These are phyloP conservation scores for Collybiopsis confluens DNA, from an alignment of 768 basidiomycete genomes.

Conservation along the genomic window DNA sequence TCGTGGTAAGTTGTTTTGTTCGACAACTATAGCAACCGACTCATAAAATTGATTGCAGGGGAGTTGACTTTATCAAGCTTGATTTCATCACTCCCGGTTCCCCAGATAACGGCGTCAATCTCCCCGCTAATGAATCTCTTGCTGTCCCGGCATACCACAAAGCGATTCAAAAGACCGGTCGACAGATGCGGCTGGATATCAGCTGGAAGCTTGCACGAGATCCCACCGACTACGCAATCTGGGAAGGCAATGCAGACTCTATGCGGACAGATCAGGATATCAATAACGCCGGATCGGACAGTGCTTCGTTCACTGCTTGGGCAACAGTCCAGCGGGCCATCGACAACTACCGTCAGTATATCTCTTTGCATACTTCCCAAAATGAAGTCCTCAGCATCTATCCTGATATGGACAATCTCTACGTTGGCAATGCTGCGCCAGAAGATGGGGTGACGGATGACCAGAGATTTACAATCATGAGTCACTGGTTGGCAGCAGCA, in stretches of 20 bases:
- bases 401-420: slow-evolving; percentile 12
- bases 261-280: slow-evolving; percentile 12
- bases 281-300: slow-evolving; percentile 7
- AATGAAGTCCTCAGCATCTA: slow-evolving; percentile 8
- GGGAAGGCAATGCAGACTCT: slow-evolving; percentile 8
- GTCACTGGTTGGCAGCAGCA: slow-evolving; percentile 8
- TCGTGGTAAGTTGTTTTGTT: slow-evolving; percentile 6
- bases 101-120: slow-evolving; percentile 7
- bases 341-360: slow-evolving; percentile 10
- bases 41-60: slow-evolving; percentile 1
- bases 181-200: slow-evolving; percentile 13
- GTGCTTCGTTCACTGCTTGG: slow-evolving; percentile 6
- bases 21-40: background rate
- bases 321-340: slow-evolving; percentile 9
- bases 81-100: slow-evolving; percentile 13
- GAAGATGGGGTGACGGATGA: slow-evolving; percentile 4
- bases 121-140: slow-evolving; percentile 2
- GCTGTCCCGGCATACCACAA: slow-evolving; percentile 8
- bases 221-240: slow-evolving; percentile 5
- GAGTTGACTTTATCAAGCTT: slow-evolving; percentile 12
- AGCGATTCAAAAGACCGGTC: slow-evolving; percentile 6
- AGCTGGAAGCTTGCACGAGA: slow-evolving; percentile 11
- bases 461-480: slow-evolving; percentile 6
- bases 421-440: slow-evolving; percentile 3
- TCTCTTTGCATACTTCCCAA: slow-evolving; percentile 4